These are phyloP conservation scores for Dictyophora rubrovolvata DNA, from an alignment of 768 basidiomycete species.

Conservation along the genomic window DNA sequence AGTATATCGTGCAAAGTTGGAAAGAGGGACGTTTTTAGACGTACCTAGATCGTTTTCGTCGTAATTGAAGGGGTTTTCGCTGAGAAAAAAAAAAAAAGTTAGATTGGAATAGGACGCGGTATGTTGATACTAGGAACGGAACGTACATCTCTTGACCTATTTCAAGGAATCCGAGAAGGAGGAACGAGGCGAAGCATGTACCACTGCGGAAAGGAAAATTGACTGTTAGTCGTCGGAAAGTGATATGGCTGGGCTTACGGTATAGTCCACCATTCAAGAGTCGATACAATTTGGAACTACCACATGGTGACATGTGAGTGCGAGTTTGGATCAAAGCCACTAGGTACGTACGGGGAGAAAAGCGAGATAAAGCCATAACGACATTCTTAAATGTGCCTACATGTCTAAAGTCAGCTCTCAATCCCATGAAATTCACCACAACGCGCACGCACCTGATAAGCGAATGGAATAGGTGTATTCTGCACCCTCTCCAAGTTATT, in stretches of 20 bases:
- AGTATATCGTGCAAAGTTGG: too few relatives aligned
- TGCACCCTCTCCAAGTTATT: constrained; percentile 52
- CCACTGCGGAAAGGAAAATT: constrained; percentile 22
- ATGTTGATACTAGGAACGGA: too few relatives aligned
- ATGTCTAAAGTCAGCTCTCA: too few relatives aligned
- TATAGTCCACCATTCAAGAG: constrained; percentile 41
- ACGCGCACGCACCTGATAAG: constrained; percentile 41
- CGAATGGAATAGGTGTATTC: constrained; percentile 58
- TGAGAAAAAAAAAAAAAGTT: constrained; percentile 14
- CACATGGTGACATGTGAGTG: neutral
- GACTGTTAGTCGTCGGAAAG: neutral
- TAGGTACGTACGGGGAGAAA: constrained; percentile 17
- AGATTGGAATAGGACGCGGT: neutral
- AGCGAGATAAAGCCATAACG: constrained; percentile 35
- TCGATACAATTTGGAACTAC: constrained; percentile 41
- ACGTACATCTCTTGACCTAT: constrained; percentile 54
- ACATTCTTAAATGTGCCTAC: constrained; percentile 47
- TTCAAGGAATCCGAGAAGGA: constrained; percentile 57
- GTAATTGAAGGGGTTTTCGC: constrained; percentile 61
- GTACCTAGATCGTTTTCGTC: constrained; percentile 55
- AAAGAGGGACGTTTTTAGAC: too few relatives aligned
- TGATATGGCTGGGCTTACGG: constrained; percentile 23
- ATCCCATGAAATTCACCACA: too few relatives aligned
- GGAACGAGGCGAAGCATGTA: constrained; percentile 53
- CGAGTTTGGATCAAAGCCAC: neutral